phyloP scores from a whole-genome alignment of 2,329 filamentous ascomycete genomes.

The Penicillium sp. region DNA sequence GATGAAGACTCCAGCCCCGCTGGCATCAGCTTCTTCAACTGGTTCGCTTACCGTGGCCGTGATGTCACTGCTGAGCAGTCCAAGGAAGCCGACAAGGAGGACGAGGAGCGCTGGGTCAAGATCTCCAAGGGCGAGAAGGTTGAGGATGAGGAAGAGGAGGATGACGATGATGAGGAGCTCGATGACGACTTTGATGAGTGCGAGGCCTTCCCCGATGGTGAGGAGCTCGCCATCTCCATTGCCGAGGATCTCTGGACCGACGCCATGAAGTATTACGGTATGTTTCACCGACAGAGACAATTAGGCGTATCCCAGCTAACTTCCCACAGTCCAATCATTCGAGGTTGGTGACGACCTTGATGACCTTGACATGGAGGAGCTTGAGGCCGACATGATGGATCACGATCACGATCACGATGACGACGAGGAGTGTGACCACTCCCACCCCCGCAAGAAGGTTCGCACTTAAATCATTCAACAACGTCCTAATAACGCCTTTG shows the following conservation, averaged over 20 bases:
- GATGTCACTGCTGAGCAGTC: slow-evolving; percentile 74
- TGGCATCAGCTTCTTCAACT: slow-evolving; percentile 79
- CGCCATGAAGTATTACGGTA: slow-evolving; percentile 89
- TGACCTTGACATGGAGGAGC: slow-evolving; percentile 69
- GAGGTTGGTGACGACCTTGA: slow-evolving; percentile 63
- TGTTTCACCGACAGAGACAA: slow-evolving; percentile 39
- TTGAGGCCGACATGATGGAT: slow-evolving; percentile 59
- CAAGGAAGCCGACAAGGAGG: slow-evolving; percentile 60
- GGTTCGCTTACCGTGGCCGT: slow-evolving; percentile 77
- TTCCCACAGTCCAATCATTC: slow-evolving; percentile 64
- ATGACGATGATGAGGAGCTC: slow-evolving; percentile 51
- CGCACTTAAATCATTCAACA: slow-evolving; percentile 28
- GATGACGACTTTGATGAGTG: slow-evolving; percentile 66
- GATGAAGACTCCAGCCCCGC: slow-evolving; percentile 57
- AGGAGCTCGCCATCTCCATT: slow-evolving; percentile 76
- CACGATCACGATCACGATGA: slow-evolving; percentile 33
- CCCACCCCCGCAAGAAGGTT: slow-evolving; percentile 50
- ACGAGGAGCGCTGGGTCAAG: slow-evolving; percentile 58
- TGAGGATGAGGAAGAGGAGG: slow-evolving; percentile 37
- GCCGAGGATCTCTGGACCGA: slow-evolving; percentile 87
- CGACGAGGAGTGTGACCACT: slow-evolving; percentile 41
- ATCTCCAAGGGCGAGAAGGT: slow-evolving; percentile 53
- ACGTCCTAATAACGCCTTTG: slow-evolving; percentile 19
- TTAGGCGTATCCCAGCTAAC: slow-evolving; percentile 38
- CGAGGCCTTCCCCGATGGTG: slow-evolving; percentile 86